Conservation (phyloP, 192 early-diverging fungal genomes). For the Coemansia sp. region DNA sequence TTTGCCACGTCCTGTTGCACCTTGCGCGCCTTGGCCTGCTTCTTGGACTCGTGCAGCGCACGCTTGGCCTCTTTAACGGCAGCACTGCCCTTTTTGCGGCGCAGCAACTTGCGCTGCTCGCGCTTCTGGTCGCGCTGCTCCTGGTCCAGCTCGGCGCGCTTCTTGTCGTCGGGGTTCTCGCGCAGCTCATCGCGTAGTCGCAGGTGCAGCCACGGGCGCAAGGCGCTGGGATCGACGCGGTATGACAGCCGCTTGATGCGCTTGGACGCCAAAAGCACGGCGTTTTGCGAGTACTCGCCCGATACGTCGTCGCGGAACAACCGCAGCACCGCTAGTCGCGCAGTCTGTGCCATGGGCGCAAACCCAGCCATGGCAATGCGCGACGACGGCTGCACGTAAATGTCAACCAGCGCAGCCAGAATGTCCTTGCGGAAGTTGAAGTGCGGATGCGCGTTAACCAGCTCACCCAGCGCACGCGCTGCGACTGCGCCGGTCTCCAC, state of each 20-base stretch:
- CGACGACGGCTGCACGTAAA: slow-evolving; percentile 57
- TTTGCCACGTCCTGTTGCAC: slow-evolving; percentile 50
- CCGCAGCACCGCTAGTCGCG: slow-evolving; percentile 72
- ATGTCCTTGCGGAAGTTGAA: slow-evolving; percentile 96
- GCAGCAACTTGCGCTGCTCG: slow-evolving; percentile 38
- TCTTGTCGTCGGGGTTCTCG: slow-evolving; percentile 58
- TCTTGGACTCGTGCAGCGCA: slow-evolving; percentile 65
- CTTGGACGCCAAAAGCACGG: slow-evolving; percentile 81
- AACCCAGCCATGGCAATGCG: slow-evolving; percentile 68
- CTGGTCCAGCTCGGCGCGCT: slow-evolving; percentile 54
- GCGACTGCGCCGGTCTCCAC: slow-evolving; percentile 62
- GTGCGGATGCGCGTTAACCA: slow-evolving; percentile 81
- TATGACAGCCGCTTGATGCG: slow-evolving; percentile 83
- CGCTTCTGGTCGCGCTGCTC: slow-evolving; percentile 56
- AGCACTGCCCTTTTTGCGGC: slow-evolving; percentile 41
- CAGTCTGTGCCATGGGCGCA: slow-evolving; percentile 67
- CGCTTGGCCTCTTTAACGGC: slow-evolving; percentile 55
- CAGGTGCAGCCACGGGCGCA: slow-evolving; percentile 80
- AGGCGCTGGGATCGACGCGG: slow-evolving; percentile 62
- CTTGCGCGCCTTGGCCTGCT: slow-evolving; percentile 68
- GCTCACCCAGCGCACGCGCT: slow-evolving; percentile 78
- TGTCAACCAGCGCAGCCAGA: slow-evolving; percentile 75
- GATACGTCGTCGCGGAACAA: slow-evolving; percentile 85
- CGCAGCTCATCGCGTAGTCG: slow-evolving; percentile 82
- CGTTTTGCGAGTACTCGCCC: slow-evolving; percentile 84